Conservation (phyloP, 1,284 basidiomycete genomes). For the Ustilago trichophora region DNA sequence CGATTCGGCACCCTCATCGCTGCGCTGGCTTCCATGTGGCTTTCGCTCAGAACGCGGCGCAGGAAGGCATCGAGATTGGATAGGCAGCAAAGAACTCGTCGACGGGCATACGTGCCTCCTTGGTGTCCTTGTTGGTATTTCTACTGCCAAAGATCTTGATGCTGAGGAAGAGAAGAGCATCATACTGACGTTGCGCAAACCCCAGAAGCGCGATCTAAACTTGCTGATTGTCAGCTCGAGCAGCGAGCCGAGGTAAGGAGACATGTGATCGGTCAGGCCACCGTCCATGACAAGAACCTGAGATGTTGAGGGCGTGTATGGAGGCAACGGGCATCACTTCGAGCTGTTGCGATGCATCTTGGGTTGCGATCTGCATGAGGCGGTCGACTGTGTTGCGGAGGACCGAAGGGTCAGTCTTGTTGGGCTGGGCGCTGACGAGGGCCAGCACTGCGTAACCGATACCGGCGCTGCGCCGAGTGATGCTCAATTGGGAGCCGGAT, state of each 20-base stretch:
- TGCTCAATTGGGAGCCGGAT: conserved; percentile 56
- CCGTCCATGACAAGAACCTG: conserved; percentile 63
- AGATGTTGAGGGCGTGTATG: conserved; percentile 66
- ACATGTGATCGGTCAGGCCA: conserved; percentile 44
- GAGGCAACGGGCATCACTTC: conserved; percentile 38
- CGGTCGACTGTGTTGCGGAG: conserved; percentile 31
- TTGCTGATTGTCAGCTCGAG: conserved; percentile 62
- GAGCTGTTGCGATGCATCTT: conserved; percentile 13
- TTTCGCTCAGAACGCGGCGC: conserved; percentile 19
- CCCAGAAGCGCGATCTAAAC: conserved; percentile 66
- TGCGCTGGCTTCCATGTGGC: background rate
- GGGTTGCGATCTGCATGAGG: conserved; percentile 36
- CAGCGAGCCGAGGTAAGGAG: conserved; percentile 53
- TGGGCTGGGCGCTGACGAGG: conserved; percentile 58
- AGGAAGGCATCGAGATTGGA: conserved; percentile 38
- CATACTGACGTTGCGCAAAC: conserved; percentile 66
- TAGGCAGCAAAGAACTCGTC: conserved; percentile 51
- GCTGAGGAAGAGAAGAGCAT: conserved; percentile 66
- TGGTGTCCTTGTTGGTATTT: conserved; percentile 47
- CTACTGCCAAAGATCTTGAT: conserved; percentile 59
- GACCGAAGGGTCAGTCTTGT: conserved; percentile 25
- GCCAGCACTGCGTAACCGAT: conserved; percentile 66
- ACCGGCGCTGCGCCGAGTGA: conserved; percentile 67
- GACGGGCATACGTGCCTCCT: conserved; percentile 37
- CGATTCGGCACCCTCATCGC: conserved; percentile 32